Conservation (phyloP, 495 filamentous ascomycete species). For the Hypomontagnella monticulosa region DNA sequence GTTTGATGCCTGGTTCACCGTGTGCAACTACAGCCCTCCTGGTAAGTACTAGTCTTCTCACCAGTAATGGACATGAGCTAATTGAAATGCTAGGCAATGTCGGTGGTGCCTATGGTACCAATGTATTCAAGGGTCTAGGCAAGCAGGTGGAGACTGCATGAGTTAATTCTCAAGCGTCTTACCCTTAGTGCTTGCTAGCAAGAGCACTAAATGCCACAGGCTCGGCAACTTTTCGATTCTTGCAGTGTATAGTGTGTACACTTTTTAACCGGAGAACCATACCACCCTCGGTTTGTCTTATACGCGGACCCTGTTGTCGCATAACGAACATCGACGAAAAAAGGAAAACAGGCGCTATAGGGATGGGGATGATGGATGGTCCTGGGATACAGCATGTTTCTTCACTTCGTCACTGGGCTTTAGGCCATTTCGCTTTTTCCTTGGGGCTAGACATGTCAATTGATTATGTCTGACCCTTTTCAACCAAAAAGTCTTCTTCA, state of each 20-base stretch:
- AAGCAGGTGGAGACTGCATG: constrained; percentile 41
- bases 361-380: constrained; percentile 29
- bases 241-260: constrained; percentile 44
- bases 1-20: constrained; percentile 67
- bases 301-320: constrained; percentile 24
- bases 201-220: constrained; percentile 4
- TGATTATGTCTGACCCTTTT: constrained; percentile 33
- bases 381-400: constrained; percentile 28
- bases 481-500: constrained; percentile 23
- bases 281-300: not conserved
- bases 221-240: constrained; percentile 43
- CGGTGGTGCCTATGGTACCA: constrained; percentile 68
- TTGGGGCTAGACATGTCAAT: constrained; percentile 23
- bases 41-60: constrained; percentile 58
- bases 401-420: constrained; percentile 43
- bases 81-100: constrained; percentile 68
- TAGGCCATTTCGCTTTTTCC: constrained; percentile 29
- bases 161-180: constrained; percentile 17
- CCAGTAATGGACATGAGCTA: constrained; percentile 28
- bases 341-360: constrained; percentile 29
- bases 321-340: constrained; percentile 39
- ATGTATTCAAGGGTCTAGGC: constrained; percentile 66
- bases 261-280: constrained; percentile 8
- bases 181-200: constrained; percentile 31
- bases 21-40: constrained; percentile 87